Percentiles rank a stretch among this genome's conserved stretches.
These are phyloP conservation scores for Thalassiosira hispida DNA, from an alignment of 352 stramenopile species.

Conservation along the genomic window DNA sequence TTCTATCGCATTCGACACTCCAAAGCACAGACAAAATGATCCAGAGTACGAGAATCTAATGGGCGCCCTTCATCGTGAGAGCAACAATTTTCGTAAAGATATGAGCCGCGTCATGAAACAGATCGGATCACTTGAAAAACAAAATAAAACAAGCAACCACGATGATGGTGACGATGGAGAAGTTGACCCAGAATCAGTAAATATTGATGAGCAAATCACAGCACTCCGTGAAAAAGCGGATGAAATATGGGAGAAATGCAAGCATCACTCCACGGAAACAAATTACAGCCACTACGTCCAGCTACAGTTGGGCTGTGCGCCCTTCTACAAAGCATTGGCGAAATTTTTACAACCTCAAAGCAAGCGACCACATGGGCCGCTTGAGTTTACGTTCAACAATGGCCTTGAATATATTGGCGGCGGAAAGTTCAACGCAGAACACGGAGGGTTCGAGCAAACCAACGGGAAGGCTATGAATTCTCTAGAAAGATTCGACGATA, in stretches of 20 bases:
- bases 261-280: neutral
- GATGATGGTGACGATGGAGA: slow-evolving; percentile 1
- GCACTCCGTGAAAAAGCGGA: neutral
- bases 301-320: slow-evolving; percentile 6
- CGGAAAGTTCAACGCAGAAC: slow-evolving; percentile 18
- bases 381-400: slow-evolving; percentile 39
- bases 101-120: no score
- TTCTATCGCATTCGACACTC: no score
- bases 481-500: slow-evolving; percentile 12
- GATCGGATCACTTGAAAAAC: no score
- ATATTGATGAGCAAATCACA: neutral
- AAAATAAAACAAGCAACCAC: no score
- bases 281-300: slow-evolving; percentile 18
- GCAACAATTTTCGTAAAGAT: no score
- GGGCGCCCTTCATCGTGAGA: no score
- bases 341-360: slow-evolving; percentile 1
- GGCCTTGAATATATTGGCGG: slow-evolving; percentile 14
- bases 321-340: slow-evolving; percentile 1
- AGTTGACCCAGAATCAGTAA: neutral
- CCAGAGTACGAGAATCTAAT: no score
- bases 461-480: slow-evolving; percentile 19
- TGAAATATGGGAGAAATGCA: slow-evolving; percentile 12
- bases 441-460: slow-evolving; percentile 27
- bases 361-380: slow-evolving; percentile 18
- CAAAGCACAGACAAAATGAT: no score